Percentiles rank a stretch among this genome's conserved stretches.
Conservation (phyloP, 257 asterid species). For the Przewalskia tangutica region DNA sequence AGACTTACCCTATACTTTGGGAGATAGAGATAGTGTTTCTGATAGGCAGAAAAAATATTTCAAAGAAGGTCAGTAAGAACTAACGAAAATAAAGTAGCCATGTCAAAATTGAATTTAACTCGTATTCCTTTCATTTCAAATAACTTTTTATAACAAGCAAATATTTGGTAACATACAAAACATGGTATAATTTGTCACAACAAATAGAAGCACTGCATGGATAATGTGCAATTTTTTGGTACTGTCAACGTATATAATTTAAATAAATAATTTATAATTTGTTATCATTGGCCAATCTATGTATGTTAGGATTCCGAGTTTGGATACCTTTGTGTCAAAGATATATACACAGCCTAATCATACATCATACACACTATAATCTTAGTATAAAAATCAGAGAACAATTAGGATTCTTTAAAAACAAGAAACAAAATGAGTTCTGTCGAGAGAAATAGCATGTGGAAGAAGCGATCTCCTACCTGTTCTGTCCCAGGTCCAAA, state of each 20-base stretch:
- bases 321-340: not conserved
- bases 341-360: not conserved
- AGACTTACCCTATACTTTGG: too few species aligned
- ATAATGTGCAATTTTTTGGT: too few species aligned
- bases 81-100: too few species aligned
- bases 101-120: not conserved
- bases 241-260: not conserved
- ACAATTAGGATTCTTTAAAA: not conserved
- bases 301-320: not conserved
- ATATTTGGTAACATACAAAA: not conserved
- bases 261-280: not conserved
- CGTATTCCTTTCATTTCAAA: not conserved
- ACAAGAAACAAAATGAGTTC: not conserved
- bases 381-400: not conserved
- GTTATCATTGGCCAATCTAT: not conserved
- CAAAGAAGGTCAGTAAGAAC: too few species aligned
- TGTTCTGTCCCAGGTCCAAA: slow-evolving; percentile 8
- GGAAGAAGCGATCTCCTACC: slow-evolving; percentile 38
- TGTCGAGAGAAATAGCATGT: slow-evolving; percentile 6
- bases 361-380: not conserved
- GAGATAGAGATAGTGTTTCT: too few species aligned
- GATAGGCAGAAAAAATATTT: too few species aligned
- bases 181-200: not conserved
- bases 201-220: too few species aligned
- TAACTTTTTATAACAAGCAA: not conserved